phyloP scores from a whole-genome alignment of 2,329 filamentous ascomycete genomes.

The Nemania abortiva region DNA sequence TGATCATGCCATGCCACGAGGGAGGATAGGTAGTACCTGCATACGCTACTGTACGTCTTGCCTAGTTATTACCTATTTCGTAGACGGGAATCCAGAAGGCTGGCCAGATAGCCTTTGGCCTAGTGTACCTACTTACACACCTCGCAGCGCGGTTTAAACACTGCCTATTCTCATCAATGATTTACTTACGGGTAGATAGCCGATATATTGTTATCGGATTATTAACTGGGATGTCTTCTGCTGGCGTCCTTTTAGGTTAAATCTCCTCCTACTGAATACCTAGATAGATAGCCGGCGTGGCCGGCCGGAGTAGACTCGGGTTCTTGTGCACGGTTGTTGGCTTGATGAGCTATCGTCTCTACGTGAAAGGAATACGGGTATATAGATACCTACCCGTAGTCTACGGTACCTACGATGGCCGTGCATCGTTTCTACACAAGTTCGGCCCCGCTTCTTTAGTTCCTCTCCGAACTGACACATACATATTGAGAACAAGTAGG shows the following conservation, averaged over 20 bases:
- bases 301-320: slow-evolving; percentile 1
- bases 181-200: no score
- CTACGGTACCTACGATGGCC: background rate
- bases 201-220: background rate
- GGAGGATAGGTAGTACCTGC: background rate
- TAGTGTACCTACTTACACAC: background rate
- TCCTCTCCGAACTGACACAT: no score
- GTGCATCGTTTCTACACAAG: background rate
- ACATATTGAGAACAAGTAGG: no score
- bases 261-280: background rate
- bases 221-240: background rate
- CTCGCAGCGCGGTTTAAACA: no score
- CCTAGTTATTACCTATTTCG: background rate
- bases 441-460: background rate
- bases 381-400: background rate
- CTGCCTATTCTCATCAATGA: background rate
- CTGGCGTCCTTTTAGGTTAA: background rate
- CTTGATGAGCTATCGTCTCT: background rate
- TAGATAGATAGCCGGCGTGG: background rate
- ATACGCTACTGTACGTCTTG: background rate
- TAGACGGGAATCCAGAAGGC: background rate
- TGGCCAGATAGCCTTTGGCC: background rate
- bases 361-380: no score
- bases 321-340: background rate
- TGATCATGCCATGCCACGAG: background rate